A percentile compares a stretch with the other conserved stretches of the same genome.
Evolutionary conservation across 2,329 filamentous ascomycete species (phyloP).

Genomic region (Emericellopsis cladophorae): DNA sequence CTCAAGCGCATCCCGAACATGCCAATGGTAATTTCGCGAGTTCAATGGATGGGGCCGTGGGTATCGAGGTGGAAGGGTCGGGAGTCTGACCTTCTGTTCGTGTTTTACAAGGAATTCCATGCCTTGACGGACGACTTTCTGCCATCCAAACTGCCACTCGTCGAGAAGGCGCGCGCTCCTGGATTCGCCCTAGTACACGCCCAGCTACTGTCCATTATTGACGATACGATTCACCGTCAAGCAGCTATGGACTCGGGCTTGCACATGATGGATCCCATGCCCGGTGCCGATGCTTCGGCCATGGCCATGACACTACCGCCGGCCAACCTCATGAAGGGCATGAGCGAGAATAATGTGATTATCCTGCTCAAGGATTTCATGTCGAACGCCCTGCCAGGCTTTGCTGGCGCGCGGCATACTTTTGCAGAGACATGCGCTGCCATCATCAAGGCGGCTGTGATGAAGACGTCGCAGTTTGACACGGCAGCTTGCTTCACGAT

Average conservation of each 20-base stretch:
- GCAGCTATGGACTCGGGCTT: slow-evolving; percentile 29
- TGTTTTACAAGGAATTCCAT: slow-evolving; percentile 83
- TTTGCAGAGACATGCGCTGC: slow-evolving; percentile 67
- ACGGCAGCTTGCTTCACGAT: slow-evolving; percentile 76
- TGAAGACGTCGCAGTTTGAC: slow-evolving; percentile 67
- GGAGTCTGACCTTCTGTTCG: slow-evolving; percentile 82
- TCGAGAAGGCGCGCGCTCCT: slow-evolving; percentile 53
- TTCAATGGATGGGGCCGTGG: slow-evolving; percentile 83
- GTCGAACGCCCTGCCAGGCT: slow-evolving; percentile 26
- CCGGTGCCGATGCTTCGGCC: slow-evolving; percentile 52
- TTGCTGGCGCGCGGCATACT: slow-evolving; percentile 41
- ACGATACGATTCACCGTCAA: slow-evolving; percentile 74
- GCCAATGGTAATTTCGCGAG: slow-evolving; percentile 55
- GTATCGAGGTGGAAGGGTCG: slow-evolving; percentile 72
- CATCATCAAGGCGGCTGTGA: slow-evolving; percentile 61
- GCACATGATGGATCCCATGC: slow-evolving; percentile 38
- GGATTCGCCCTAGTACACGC: slow-evolving; percentile 72
- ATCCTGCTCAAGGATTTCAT: slow-evolving; percentile 74
- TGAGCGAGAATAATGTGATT: slow-evolving; percentile 81
- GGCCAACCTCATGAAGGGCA: slow-evolving; percentile 59
- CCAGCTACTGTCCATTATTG: slow-evolving; percentile 66
- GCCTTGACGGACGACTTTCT: slow-evolving; percentile 65
- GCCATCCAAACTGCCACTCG: slow-evolving; percentile 37
- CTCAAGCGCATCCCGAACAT: slow-evolving; percentile 53
- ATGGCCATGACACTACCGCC: slow-evolving; percentile 50